Conservation (phyloP, 2,329 filamentous ascomycete genomes). For the Aspergillus brunneoviolaceus region DNA sequence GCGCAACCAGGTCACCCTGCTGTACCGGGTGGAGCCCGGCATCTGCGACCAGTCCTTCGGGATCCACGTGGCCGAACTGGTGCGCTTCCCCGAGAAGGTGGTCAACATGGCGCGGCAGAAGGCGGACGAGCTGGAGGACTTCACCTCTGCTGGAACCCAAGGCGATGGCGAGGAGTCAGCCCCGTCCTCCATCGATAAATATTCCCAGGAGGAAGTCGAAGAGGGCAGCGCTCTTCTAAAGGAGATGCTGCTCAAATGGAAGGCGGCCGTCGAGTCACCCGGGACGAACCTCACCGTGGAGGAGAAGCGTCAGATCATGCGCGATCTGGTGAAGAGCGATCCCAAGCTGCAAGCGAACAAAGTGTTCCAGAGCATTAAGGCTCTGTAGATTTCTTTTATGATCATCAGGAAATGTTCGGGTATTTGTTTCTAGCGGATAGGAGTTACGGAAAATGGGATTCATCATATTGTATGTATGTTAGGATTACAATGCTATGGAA, state of each 20-base stretch:
- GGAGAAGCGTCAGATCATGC: constrained; percentile 76
- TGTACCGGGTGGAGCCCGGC: constrained; percentile 95
- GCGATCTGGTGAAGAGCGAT: constrained; percentile 74
- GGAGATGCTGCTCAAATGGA: constrained; percentile 80
- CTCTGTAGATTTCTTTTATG: constrained; percentile 32
- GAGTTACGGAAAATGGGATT: constrained; percentile 2
- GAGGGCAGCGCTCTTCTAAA: constrained; percentile 84
- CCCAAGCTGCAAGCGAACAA: constrained; percentile 61
- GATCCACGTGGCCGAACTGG: constrained; percentile 95
- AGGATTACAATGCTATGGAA: background rate
- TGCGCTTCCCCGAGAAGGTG: constrained; percentile 94
- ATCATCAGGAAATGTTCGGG: background rate
- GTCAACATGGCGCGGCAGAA: constrained; percentile 99
- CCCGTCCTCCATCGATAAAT: constrained; percentile 44
- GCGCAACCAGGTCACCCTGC: constrained; percentile 80
- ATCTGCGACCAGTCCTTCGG: constrained; percentile 97
- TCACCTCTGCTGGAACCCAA: constrained; percentile 51
- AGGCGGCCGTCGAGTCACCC: constrained; percentile 66
- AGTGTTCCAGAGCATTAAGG: constrained; percentile 50
- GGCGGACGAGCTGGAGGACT: constrained; percentile 96
- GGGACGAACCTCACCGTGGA: constrained; percentile 63
- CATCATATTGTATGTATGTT: background rate
- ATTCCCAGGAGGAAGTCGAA: constrained; percentile 83
- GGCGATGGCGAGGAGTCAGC: constrained; percentile 38
- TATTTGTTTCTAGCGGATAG: constrained; percentile 7